Base-by-base conservation (phyloP, 192 early-diverging fungal genomes). In the Fimicolochytrium jonesii region DNA sequence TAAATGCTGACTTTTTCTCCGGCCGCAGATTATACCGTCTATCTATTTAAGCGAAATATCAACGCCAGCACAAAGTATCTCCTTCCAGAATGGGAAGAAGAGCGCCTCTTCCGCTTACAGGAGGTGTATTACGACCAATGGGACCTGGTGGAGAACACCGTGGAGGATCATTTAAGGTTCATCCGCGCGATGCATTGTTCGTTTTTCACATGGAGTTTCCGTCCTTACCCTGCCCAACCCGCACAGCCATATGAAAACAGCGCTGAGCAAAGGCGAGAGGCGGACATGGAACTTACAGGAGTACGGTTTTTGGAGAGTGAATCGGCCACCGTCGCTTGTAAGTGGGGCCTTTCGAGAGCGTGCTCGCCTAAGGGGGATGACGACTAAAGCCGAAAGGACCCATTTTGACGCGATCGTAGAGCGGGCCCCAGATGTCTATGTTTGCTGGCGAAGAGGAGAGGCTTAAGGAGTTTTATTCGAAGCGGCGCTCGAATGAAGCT, bases 301-400 rank as follows among this genome's bases (percentile, higher is more conserved):
- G 47, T 65, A 62, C 42, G 46, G 62, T 2, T 76, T 76, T 51
- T 76, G 74, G 74, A 68, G 58, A 46, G 52, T 57, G 39, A 55
- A 68, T 25, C 17, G 65, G 13, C 73, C 73, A 20, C 20, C 26
- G 11, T 23, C 26, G 2, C n/a, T 50, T 20, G 48, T 50, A 50
- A n/a, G 48, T 50, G 13, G 17, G 26, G 26, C 2, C 15, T n/a
- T n/a, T n/a, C n/a, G n/a, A n/a, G n/a, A n/a, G n/a, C n/a, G n/a
- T n/a, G n/a, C n/a, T n/a, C n/a, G n/a, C n/a, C n/a, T n/a, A n/a
- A n/a, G n/a, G n/a, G n/a, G n/a, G n/a, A n/a, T n/a, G n/a, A n/a
- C n/a, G n/a, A n/a, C n/a, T n/a, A n/a, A n/a, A n/a, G n/a, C n/a
- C n/a, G n/a, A n/a, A n/a, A n/a, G n/a, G n/a, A n/a, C n/a, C n/a